Evolutionary conservation across 345 rosid genomes (phyloP).

Genomic region (Brassica incana): DNA sequence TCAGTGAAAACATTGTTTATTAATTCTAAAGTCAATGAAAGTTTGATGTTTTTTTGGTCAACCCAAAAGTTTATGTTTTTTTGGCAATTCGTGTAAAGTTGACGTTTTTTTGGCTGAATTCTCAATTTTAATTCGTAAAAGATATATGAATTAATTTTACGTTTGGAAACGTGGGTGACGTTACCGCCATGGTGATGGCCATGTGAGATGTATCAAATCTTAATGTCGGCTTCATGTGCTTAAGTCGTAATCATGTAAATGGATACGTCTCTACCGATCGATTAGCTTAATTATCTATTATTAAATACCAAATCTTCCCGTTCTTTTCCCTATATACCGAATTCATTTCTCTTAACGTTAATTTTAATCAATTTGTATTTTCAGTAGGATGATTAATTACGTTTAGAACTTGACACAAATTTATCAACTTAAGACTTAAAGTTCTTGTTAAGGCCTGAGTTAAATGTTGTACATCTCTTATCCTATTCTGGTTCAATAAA

Average conservation of each 20-base stretch:
- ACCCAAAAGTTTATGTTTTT: no score
- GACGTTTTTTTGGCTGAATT: no score
- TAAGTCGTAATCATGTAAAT: slow-evolving; percentile 31
- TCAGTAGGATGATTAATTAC: neutral
- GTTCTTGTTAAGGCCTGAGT: neutral
- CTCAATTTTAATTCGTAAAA: neutral
- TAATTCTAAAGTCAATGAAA: no score
- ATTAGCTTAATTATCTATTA: neutral
- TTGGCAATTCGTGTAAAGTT: no score
- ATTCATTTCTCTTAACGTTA: neutral
- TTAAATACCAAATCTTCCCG: slow-evolving; percentile 9
- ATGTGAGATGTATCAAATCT: slow-evolving; percentile 31
- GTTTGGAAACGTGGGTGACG: slow-evolving; percentile 40
- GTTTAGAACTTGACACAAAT: neutral
- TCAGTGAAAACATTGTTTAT: no score
- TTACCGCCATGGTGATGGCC: slow-evolving; percentile 14
- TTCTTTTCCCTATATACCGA: neutral
- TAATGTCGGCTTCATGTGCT: slow-evolving; percentile 36
- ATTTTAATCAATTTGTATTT: neutral
- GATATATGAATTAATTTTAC: neutral
- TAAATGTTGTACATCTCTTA: neutral
- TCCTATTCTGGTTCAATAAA: neutral
- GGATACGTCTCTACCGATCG: slow-evolving; percentile 22
- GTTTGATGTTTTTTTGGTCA: no score
- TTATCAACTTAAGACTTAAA: neutral